Conservation (phyloP, 164 flowering plant species). For the Magnolia changhungtana region DNA sequence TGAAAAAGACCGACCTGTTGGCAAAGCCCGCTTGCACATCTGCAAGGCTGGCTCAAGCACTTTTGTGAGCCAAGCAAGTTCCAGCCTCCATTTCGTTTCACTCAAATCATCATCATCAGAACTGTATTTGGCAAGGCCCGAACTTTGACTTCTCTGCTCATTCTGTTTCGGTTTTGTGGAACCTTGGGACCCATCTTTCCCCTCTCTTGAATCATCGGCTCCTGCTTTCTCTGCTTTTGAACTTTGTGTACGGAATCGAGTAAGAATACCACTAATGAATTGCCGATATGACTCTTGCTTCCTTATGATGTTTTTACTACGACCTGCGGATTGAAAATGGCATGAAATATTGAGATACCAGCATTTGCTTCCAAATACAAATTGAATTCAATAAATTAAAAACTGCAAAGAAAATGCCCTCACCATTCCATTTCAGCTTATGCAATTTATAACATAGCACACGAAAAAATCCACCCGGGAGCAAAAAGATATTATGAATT, state of each 20-base stretch:
- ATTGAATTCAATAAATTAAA: neutral
- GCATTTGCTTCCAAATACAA: neutral
- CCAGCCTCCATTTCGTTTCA: constrained; percentile 60
- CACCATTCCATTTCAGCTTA: neutral
- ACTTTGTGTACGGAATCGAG: constrained; percentile 37
- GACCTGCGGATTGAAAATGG: constrained; percentile 7
- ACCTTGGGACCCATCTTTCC: constrained; percentile 16
- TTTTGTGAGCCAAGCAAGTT: constrained; percentile 83
- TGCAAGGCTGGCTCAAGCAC: constrained; percentile 90
- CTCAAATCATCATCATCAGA: constrained; percentile 50
- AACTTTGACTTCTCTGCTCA: constrained; percentile 11
- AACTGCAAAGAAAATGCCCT: neutral
- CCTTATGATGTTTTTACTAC: constrained; percentile 20
- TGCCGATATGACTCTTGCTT: constrained; percentile 27
- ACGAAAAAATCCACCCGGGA: no score
- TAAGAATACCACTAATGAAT: constrained; percentile 29
- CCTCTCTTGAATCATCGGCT: constrained; percentile 13
- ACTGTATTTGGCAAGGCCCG: constrained; percentile 22
- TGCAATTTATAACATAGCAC: neutral
- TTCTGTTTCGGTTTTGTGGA: constrained; percentile 8
- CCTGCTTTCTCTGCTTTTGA: constrained; percentile 34
- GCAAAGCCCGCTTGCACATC: constrained; percentile 67
- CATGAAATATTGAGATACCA: neutral
- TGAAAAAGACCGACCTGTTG: constrained; percentile 50
- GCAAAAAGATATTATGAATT: no score